Conservation (phyloP, 2,329 filamentous ascomycete species). For the Tolypocladium nubicola region DNA sequence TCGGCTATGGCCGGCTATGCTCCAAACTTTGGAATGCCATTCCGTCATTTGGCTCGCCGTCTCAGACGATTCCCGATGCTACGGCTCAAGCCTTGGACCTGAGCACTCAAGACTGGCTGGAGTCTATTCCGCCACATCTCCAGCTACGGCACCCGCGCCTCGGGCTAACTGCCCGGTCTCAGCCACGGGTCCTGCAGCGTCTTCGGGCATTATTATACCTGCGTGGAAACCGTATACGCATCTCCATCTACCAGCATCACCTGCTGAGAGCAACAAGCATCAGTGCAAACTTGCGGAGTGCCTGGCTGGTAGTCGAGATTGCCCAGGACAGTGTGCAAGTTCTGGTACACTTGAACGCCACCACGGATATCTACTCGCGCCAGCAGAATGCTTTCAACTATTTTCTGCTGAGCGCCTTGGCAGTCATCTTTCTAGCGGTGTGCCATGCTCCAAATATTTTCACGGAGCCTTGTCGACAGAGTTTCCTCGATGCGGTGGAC, state of each 20-base stretch:
- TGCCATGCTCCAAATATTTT: constrained; percentile 32
- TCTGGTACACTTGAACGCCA: constrained; percentile 11
- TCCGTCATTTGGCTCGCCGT: constrained; percentile 22
- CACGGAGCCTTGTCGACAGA: constrained; percentile 21
- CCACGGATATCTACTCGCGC: constrained; percentile 12
- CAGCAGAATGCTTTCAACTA: constrained; percentile 15
- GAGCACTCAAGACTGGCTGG: constrained; percentile 32
- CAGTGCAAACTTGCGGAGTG: constrained; percentile 18
- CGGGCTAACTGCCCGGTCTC: constrained; percentile 17
- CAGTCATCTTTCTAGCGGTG: constrained; percentile 30
- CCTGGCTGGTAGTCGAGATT: constrained; percentile 23
- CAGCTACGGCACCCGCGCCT: constrained; percentile 25
- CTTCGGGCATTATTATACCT: constrained; percentile 30
- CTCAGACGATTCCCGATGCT: constrained; percentile 24
- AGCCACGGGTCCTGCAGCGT: constrained; percentile 26
- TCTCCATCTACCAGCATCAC: constrained; percentile 30
- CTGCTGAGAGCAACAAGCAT: constrained; percentile 26
- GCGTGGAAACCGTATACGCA: constrained; percentile 30
- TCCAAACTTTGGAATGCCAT: constrained; percentile 36
- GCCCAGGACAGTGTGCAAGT: constrained; percentile 12
- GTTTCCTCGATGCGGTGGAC: constrained; percentile 19
- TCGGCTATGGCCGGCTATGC: constrained; percentile 33
- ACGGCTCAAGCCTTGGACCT: constrained; percentile 27
- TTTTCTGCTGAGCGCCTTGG: constrained; percentile 17
- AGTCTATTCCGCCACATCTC: constrained; percentile 31